Percentiles rank a stretch among this genome's conserved stretches.
Evolutionary conservation across 2,329 filamentous ascomycete genomes (phyloP).

Genomic region (Eutypa lata): DNA sequence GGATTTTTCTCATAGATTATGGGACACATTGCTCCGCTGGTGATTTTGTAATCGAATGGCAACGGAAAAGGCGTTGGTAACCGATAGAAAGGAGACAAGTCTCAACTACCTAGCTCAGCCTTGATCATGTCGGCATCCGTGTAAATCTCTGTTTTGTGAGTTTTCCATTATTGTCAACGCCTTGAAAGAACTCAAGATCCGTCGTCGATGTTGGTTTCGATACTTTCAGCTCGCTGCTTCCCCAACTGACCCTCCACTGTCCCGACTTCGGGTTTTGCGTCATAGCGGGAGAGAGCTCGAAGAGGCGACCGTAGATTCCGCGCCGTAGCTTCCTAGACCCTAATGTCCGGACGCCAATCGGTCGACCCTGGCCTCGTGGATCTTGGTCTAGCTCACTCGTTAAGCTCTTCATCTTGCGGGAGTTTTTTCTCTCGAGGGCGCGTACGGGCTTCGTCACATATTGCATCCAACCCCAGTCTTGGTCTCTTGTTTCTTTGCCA

Average conservation of each 20-base stretch:
- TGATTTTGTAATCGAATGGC: too few relatives aligned
- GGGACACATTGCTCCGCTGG: neutral
- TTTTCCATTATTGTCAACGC: slow-evolving; percentile 32
- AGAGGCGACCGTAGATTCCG: slow-evolving; percentile 36
- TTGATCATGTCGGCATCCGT: neutral
- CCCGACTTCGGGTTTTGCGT: slow-evolving; percentile 22
- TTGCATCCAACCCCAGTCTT: slow-evolving; percentile 42
- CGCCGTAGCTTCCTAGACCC: slow-evolving; percentile 43
- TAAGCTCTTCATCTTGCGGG: slow-evolving; percentile 32
- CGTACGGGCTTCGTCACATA: slow-evolving; percentile 38
- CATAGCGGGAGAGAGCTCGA: slow-evolving; percentile 32
- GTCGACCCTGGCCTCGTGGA: slow-evolving; percentile 27
- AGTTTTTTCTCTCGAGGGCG: slow-evolving; percentile 34
- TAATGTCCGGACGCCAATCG: slow-evolving; percentile 31
- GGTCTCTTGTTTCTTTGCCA: neutral
- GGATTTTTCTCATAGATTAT: neutral
- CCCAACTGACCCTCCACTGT: slow-evolving; percentile 44
- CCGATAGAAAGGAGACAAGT: too few relatives aligned
- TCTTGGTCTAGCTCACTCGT: slow-evolving; percentile 36
- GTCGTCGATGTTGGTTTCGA: slow-evolving; percentile 26
- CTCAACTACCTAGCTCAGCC: too few relatives aligned
- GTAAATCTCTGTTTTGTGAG: too few relatives aligned
- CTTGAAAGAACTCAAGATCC: slow-evolving; percentile 47
- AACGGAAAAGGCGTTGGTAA: too few relatives aligned
- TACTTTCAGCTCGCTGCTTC: slow-evolving; percentile 25